These are phyloP conservation scores for Cryptococcus depauperatus DNA, from an alignment of 1,284 basidiomycete genomes.

Conservation along the genomic window DNA sequence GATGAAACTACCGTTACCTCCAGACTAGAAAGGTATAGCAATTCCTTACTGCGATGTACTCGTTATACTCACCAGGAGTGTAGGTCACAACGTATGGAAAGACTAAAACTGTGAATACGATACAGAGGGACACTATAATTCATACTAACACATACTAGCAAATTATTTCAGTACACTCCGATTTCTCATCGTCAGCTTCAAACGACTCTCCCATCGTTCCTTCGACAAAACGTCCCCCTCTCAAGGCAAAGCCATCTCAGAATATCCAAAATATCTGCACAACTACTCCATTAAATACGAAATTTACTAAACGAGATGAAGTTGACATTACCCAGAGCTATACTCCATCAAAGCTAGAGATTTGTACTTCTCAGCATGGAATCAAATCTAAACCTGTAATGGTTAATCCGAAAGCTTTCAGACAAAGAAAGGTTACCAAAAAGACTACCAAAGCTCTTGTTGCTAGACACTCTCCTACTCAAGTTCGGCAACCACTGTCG, in stretches of 20 bases:
- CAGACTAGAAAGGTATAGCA: conserved; percentile 41
- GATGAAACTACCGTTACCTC: no score
- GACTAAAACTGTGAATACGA: conserved; percentile 30
- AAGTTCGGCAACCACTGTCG: not conserved
- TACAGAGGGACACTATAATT: no score
- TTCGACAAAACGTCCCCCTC: conserved; percentile 14
- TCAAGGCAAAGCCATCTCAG: conserved; percentile 20
- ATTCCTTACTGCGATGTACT: no score
- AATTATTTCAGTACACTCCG: conserved; percentile 33
- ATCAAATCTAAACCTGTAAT: no score
- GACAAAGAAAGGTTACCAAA: not conserved
- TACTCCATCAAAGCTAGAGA: no score
- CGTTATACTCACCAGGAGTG: no score
- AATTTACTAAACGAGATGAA: no score
- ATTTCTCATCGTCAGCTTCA: conserved; percentile 10
- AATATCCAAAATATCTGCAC: conserved; percentile 9
- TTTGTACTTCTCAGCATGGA: no score
- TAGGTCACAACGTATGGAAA: conserved; percentile 42
- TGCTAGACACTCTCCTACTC: not conserved
- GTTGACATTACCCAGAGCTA: no score
- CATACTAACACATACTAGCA: conserved; percentile 12
- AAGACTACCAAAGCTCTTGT: not conserved
- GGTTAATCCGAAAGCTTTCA: no score
- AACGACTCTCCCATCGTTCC: conserved; percentile 5
- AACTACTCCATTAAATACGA: not conserved